Base-by-base conservation (phyloP, 345 rosid genomes). In the Aquilaria sinensis region DNA sequence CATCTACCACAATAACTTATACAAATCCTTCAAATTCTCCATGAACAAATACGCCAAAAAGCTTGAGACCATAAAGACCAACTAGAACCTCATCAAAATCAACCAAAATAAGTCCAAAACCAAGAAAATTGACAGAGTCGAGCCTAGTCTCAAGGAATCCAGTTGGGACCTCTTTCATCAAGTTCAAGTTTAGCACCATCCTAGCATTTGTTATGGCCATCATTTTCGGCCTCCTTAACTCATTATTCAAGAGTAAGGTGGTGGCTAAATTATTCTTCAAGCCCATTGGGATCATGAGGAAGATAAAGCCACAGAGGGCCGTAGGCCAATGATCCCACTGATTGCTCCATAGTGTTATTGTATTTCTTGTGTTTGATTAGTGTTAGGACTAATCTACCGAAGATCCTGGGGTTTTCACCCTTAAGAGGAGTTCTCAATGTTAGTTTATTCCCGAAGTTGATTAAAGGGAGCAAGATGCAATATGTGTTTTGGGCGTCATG, bases 111-210 rank as follows among this genome's bases (percentile, higher is more conserved):
- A 91, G 58, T 88, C 98, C 53, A 90, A 90, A 67, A 81, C 97
- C 74, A 90, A 85, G 90, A 94, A 88, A 77, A 88, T 94, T 48
- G 97, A 94, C 74, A 96, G 99, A 67, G 95, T 94, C 46, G 99
- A 94, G 75, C 61, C 96, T 60, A 86, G 93, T 62, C 77, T 94
- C 56, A 94, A 90, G 62, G 99, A 94, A 61, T 86, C 99, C 33
- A 90, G 86, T 75, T 85, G 99, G 59, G 97, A 90, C 70, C 82
- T 94, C 8, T 94, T 84, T 94, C 48, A 90, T 94, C 91, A 94
- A 94, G 89, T 88, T 94, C 90, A 94, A 94, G 76, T 94, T 97
- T 56, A 97, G 99, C 31, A 96, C 96, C 46, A 97, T 94, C 31
- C 96, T 94, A 7, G 99, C 99, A 1, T 64, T 94, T 23, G 97